These are phyloP conservation scores for Neodidymelliopsis sp. DNA, from an alignment of 2,329 filamentous ascomycete genomes.

Conservation along the genomic window DNA sequence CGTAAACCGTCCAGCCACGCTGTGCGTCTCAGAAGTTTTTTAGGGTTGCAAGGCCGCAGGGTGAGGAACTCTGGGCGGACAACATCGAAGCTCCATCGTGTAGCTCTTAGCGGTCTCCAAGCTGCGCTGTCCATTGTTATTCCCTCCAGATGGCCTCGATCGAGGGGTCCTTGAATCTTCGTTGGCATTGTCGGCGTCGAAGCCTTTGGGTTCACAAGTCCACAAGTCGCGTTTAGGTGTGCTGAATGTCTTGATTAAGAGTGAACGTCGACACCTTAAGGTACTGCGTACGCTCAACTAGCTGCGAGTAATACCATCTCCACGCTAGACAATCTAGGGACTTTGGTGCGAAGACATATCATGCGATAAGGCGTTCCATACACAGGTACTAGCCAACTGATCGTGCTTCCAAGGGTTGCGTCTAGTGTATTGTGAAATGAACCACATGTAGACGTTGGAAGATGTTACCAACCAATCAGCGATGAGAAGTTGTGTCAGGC, in stretches of 20 bases:
- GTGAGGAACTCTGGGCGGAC: conserved; percentile 43
- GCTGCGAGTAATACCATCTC: not conserved
- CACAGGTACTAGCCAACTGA: not conserved
- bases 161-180: conserved; percentile 39
- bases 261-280: not conserved
- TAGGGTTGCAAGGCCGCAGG: conserved; percentile 27
- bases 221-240: no score
- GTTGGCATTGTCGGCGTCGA: conserved; percentile 32
- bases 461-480: conserved; percentile 2
- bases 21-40: conserved; percentile 36
- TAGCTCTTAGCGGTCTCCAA: conserved; percentile 38
- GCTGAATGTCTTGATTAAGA: not conserved
- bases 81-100: conserved; percentile 41
- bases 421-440: not conserved
- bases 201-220: no score
- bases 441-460: not conserved
- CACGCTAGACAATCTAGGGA: conserved; percentile 8
- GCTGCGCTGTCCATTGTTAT: conserved; percentile 29
- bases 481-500: not conserved
- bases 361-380: not conserved
- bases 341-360: conserved; percentile 1
- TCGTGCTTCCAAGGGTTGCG: not conserved
- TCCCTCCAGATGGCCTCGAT: conserved; percentile 36
- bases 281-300: not conserved
- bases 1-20: conserved; percentile 67